phyloP scores from a whole-genome alignment of 805 yeast species.

The Pichia membranifaciens region DNA sequence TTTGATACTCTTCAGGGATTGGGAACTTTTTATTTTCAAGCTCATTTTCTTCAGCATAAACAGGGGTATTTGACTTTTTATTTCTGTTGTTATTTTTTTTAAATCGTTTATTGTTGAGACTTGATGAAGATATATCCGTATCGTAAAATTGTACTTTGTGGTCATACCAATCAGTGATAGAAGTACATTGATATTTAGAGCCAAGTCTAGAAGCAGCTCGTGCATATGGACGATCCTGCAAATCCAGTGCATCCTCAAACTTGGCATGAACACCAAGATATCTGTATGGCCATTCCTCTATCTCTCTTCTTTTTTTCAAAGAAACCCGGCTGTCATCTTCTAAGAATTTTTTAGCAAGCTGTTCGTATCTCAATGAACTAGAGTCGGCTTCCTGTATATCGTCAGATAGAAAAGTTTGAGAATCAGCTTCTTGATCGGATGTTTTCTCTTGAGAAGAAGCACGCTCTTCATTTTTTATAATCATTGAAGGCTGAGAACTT shows the following conservation, averaged over 20 bases:
- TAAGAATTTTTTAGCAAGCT: conserved; percentile 48
- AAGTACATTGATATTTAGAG: conserved; percentile 63
- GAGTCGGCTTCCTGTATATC: conserved; percentile 12
- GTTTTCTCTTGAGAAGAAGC: neutral
- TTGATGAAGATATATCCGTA: conserved; percentile 6
- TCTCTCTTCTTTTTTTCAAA: conserved; percentile 42
- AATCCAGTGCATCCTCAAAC: conserved; percentile 70
- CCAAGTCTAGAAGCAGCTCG: conserved; percentile 76
- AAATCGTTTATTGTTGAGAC: conserved; percentile 16
- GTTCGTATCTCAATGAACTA: conserved; percentile 43
- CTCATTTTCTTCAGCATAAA: conserved; percentile 18
- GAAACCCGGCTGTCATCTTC: conserved; percentile 38
- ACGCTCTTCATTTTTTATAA: conserved; percentile 10
- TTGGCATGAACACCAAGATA: conserved; percentile 72
- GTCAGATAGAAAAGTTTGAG: neutral
- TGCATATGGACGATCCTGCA: conserved; percentile 75
- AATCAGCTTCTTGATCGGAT: neutral
- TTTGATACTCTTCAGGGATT: conserved; percentile 43
- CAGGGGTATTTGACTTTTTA: conserved; percentile 18
- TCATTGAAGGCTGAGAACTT: conserved; percentile 24
- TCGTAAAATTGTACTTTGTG: conserved; percentile 67
- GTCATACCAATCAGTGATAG: conserved; percentile 58
- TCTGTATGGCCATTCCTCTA: conserved; percentile 78
- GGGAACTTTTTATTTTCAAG: conserved; percentile 17
- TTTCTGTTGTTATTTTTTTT: conserved; percentile 23